phyloP scores from a whole-genome alignment of 2,329 filamentous ascomycete genomes.

The Exophiala phaeomuriformis region DNA sequence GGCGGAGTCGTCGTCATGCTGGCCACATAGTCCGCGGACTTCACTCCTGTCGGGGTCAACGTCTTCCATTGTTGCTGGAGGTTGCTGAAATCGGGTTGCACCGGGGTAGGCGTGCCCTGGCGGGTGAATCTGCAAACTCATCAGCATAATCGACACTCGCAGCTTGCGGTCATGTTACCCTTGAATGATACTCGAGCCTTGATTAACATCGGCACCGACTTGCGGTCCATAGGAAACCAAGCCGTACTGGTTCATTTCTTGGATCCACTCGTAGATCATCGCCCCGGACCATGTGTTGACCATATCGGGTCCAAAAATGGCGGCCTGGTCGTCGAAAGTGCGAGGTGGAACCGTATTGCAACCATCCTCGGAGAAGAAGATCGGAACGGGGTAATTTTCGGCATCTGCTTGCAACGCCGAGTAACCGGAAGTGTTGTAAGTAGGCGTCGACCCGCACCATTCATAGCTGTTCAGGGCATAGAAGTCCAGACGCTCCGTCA shows the following conservation, averaged over 20 bases:
- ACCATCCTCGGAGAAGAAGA: conserved; percentile 84
- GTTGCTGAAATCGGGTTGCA: conserved; percentile 70
- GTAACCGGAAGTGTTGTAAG: conserved; percentile 62
- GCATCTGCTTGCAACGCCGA: conserved; percentile 58
- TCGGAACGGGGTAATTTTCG: conserved; percentile 67
- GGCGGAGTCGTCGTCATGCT: conserved; percentile 56
- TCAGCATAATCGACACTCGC: conserved; percentile 7
- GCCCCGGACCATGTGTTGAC: conserved; percentile 62
- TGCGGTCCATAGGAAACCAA: conserved; percentile 65
- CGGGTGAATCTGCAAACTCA: conserved; percentile 50
- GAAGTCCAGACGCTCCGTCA: conserved; percentile 66
- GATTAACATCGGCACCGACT: conserved; percentile 44
- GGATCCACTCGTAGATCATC: conserved; percentile 85
- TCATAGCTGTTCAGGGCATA: conserved; percentile 81
- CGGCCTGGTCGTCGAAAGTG: conserved; percentile 56
- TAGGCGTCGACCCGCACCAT: conserved; percentile 55
- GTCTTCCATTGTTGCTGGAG: conserved; percentile 70
- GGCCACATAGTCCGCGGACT: conserved; percentile 58
- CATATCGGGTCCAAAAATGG: conserved; percentile 72
- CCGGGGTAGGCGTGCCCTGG: conserved; percentile 64
- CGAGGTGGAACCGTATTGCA: conserved; percentile 54
- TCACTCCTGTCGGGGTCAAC: conserved; percentile 61
- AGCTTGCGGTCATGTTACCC: conserved; percentile 38
- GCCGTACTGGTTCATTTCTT: conserved; percentile 77
- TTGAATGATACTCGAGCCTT: conserved; percentile 48